Percentiles rank a stretch among this genome's conserved stretches.
Conservation (phyloP, 371 early-diverging fungal genomes). For the Sporodiniella umbellata region DNA sequence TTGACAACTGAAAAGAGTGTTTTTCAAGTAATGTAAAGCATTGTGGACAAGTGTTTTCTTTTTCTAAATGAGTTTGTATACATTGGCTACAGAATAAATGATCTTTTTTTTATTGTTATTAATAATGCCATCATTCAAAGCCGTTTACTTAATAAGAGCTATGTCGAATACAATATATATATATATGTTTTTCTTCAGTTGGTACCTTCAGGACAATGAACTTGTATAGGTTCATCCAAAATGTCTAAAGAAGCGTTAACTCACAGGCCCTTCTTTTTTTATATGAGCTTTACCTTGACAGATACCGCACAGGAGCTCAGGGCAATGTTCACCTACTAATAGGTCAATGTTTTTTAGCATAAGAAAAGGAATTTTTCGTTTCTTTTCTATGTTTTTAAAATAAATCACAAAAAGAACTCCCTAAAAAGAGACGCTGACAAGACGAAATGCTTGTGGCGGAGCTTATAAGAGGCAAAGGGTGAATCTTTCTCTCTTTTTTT, state of each 20-base stretch:
- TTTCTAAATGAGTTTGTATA: slow-evolving; percentile 30
- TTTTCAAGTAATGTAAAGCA: slow-evolving; percentile 25
- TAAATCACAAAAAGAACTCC: too few species aligned
- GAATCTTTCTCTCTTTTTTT: too few species aligned
- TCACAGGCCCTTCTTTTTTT: background rate
- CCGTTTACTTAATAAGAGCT: too few species aligned
- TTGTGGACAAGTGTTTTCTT: slow-evolving; percentile 26
- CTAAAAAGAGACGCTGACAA: background rate
- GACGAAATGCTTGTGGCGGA: too few species aligned
- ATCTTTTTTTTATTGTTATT: slow-evolving; percentile 24
- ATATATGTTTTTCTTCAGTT: background rate
- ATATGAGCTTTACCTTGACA: slow-evolving; percentile 32
- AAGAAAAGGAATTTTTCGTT: too few species aligned
- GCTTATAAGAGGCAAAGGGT: too few species aligned
- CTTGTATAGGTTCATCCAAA: slow-evolving; percentile 49
- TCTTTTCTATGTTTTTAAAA: too few species aligned
- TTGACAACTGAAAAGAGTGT: slow-evolving; percentile 35
- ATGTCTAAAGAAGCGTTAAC: slow-evolving; percentile 22
- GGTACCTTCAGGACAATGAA: slow-evolving; percentile 52
- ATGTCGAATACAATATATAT: too few species aligned
- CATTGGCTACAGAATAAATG: slow-evolving; percentile 48
- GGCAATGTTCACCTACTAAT: slow-evolving; percentile 37
- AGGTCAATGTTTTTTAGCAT: slow-evolving; percentile 27
- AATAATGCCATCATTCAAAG: background rate
- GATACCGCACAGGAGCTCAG: slow-evolving; percentile 44